phyloP scores from a whole-genome alignment of 768 basidiomycete genomes.

The Lactarius deliciosus region DNA sequence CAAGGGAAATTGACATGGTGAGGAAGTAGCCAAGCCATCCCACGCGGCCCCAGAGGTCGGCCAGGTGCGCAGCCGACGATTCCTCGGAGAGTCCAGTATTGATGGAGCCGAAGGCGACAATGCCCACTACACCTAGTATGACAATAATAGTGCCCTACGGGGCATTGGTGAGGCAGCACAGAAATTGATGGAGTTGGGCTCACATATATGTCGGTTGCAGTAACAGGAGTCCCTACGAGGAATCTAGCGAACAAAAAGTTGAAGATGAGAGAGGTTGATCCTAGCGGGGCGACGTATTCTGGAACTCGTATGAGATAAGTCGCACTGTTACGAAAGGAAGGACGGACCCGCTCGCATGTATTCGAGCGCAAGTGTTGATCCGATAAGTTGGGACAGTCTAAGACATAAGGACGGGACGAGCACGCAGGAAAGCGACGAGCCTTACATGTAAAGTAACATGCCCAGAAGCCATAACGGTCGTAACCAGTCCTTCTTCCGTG shows the following conservation, averaged over 20 bases:
- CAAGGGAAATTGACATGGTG: slow-evolving; percentile 67
- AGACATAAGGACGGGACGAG: slow-evolving; percentile 18
- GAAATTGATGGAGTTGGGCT: slow-evolving; percentile 30
- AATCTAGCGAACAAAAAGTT: slow-evolving; percentile 95
- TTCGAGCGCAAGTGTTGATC: slow-evolving; percentile 81
- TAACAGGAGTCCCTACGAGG: slow-evolving; percentile 83
- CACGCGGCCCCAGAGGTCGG: slow-evolving; percentile 77
- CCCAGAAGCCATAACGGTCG: slow-evolving; percentile 89
- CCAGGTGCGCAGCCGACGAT: slow-evolving; percentile 73
- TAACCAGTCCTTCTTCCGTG: slow-evolving; percentile 73
- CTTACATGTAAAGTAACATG: slow-evolving; percentile 91
- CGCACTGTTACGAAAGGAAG: slow-evolving; percentile 9
- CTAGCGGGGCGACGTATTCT: slow-evolving; percentile 96
- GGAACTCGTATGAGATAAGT: slow-evolving; percentile 30
- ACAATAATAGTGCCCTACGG: slow-evolving; percentile 77
- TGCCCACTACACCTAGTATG: slow-evolving; percentile 81
- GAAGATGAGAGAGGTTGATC: slow-evolving; percentile 91
- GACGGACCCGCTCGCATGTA: slow-evolving; percentile 79
- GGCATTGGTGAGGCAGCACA: slow-evolving; percentile 14
- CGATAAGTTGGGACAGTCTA: slow-evolving; percentile 82
- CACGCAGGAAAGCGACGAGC: slow-evolving; percentile 14
- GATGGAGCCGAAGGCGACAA: slow-evolving; percentile 83
- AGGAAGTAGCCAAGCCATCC: slow-evolving; percentile 94
- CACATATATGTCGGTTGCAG: slow-evolving; percentile 79
- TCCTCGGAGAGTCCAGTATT: slow-evolving; percentile 75